Conservation (phyloP, 225 moss, liverwort and hornwort species). For the Sphagnum contortum region DNA sequence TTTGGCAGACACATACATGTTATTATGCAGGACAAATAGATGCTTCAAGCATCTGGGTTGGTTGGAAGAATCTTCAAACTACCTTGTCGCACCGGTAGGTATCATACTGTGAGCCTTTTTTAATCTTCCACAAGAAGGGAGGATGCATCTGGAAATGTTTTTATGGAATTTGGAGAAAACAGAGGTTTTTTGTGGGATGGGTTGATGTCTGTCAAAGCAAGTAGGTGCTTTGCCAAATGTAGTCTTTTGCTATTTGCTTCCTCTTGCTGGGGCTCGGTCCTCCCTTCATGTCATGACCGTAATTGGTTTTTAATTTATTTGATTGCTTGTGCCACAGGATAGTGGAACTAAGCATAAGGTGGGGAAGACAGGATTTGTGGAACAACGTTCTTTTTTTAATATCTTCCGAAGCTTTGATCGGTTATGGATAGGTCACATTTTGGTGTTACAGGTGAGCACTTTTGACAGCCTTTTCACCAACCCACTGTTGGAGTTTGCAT, state of each 20-base stretch:
- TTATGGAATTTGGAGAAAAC: background rate
- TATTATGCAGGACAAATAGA: slow-evolving; percentile 68
- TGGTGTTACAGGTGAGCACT: slow-evolving; percentile 65
- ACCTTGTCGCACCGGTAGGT: slow-evolving; percentile 30
- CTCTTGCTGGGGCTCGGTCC: too few species aligned
- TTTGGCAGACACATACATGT: background rate
- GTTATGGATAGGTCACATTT: slow-evolving; percentile 82
- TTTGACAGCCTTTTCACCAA: background rate
- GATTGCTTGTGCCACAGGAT: too few species aligned
- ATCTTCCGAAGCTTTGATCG: slow-evolving; percentile 94
- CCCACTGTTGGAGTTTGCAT: background rate
- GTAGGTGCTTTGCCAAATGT: too few species aligned
- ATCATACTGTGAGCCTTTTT: too few species aligned
- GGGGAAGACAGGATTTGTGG: slow-evolving; percentile 99
- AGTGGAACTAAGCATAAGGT: slow-evolving; percentile 68
- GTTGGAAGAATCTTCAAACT: slow-evolving; percentile 64
- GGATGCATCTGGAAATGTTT: slow-evolving; percentile 10
- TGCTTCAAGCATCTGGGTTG: slow-evolving; percentile 76
- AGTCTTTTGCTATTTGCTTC: too few species aligned
- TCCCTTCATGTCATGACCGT: too few species aligned
- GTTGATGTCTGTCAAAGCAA: too few species aligned
- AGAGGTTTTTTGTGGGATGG: background rate
- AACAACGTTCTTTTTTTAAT: slow-evolving; percentile 85
- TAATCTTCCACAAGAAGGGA: slow-evolving; percentile 6
- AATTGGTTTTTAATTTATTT: too few species aligned